A percentile compares a stretch with the other conserved stretches of the same genome.
Conservation (phyloP, 345 rosid species). For the Eucalyptus curtisii region DNA sequence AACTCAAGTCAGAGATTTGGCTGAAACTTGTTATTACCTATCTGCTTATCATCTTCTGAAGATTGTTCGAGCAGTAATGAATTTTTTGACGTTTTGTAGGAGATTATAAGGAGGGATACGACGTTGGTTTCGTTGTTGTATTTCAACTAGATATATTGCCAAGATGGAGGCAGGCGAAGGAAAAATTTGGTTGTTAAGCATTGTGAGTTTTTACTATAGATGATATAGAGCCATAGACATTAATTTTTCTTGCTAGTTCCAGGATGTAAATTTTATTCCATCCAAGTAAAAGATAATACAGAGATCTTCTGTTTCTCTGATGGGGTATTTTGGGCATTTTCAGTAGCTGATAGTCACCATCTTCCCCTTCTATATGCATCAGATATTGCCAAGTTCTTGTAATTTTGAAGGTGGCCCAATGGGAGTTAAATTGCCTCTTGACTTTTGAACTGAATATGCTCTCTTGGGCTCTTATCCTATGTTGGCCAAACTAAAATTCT, state of each 20-base stretch:
- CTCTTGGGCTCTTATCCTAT: background rate
- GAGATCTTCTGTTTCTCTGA: background rate
- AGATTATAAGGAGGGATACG: too few relatives aligned
- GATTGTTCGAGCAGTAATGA: too few relatives aligned
- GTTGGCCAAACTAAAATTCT: background rate
- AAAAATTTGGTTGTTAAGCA: slow-evolving; percentile 48
- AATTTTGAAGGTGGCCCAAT: too few relatives aligned
- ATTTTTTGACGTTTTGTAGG: too few relatives aligned
- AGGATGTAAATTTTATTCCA: background rate
- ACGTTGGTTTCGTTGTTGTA: background rate
- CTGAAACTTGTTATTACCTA: too few relatives aligned
- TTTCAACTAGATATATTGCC: slow-evolving; percentile 38
- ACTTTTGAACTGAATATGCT: background rate
- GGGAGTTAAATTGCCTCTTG: background rate
- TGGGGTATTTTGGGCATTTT: background rate
- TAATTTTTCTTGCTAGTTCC: background rate
- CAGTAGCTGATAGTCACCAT: background rate
- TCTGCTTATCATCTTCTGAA: too few relatives aligned
- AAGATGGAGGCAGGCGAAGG: slow-evolving; percentile 76
- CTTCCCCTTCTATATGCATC: background rate
- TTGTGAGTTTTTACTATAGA: slow-evolving; percentile 26
- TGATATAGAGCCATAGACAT: background rate
- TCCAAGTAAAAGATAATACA: background rate
- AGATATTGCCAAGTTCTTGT: background rate
- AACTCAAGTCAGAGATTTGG: too few relatives aligned